Evolutionary conservation across 2,329 filamentous ascomycete genomes (phyloP).

Genomic region (Aspergillus pseudotamarii): DNA sequence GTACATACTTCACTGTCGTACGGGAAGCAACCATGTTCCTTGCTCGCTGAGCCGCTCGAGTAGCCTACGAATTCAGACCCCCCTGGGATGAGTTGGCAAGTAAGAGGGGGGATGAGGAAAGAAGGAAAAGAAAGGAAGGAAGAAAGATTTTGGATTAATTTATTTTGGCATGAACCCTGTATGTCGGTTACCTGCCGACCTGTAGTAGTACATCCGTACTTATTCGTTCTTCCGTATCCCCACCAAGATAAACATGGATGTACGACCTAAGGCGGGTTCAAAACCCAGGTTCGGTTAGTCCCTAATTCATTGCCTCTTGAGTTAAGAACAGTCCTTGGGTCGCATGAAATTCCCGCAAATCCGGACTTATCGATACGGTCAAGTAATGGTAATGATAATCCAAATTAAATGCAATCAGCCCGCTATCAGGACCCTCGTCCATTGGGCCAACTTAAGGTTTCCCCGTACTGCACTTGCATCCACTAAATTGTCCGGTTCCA

Average conservation of each 20-base stretch:
- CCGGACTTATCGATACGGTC: conserved; percentile 11
- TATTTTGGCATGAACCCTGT: not conserved
- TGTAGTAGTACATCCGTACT: too few species aligned
- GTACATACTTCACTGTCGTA: not conserved
- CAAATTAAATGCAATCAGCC: not conserved
- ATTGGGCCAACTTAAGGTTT: conserved; percentile 10
- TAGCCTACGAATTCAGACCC: not conserved
- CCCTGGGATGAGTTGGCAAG: not conserved
- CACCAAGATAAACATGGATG: not conserved
- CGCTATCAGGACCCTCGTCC: conserved; percentile 1
- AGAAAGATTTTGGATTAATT: not conserved
- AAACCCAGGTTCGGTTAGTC: not conserved
- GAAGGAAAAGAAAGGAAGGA: not conserved
- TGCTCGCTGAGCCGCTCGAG: not conserved
- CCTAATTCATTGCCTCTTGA: not conserved
- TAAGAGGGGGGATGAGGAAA: not conserved
- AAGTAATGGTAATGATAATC: conserved; percentile 10
- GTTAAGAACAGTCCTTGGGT: not conserved
- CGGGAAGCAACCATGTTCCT: not conserved
- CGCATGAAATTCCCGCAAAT: conserved; percentile 10
- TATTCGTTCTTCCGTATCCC: too few species aligned
- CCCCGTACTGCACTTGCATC: conserved; percentile 7
- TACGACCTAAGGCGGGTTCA: conserved; percentile 1
- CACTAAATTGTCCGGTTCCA: conserved; percentile 8
- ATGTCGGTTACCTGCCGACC: not conserved